A percentile compares a stretch with the other conserved stretches of the same genome.
Conservation (phyloP, 2,329 filamentous ascomycete species). For the Aspergillus intermedius region DNA sequence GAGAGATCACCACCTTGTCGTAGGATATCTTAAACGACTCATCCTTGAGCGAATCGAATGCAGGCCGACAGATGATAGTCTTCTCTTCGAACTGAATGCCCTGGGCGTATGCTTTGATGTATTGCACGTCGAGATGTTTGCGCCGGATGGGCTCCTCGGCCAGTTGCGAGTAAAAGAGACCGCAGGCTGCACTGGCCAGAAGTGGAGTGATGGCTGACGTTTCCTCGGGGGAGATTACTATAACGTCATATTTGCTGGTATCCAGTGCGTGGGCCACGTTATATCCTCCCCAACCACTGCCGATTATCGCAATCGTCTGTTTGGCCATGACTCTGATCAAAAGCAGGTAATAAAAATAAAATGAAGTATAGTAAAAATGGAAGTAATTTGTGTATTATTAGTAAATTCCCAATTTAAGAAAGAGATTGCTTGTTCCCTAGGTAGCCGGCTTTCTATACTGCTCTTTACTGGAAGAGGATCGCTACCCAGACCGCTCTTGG, state of each 20-base stretch:
- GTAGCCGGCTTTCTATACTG: too few species aligned
- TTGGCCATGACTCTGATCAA: background rate
- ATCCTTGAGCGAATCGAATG: background rate
- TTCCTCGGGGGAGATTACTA: background rate
- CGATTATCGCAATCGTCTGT: background rate
- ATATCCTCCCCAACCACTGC: background rate
- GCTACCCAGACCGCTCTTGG: too few species aligned
- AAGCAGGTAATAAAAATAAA: too few species aligned
- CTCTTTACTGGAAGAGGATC: too few species aligned
- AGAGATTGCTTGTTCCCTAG: too few species aligned
- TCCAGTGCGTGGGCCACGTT: background rate
- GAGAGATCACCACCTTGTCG: background rate
- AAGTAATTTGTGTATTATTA: too few species aligned
- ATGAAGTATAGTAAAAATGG: too few species aligned
- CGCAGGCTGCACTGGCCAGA: background rate
- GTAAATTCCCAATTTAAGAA: too few species aligned
- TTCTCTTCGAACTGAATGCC: background rate
- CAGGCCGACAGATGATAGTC: background rate
- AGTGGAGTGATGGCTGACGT: background rate
- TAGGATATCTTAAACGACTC: background rate
- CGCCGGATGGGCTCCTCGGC: background rate
- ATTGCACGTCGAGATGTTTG: background rate
- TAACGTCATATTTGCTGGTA: background rate
- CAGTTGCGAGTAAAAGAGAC: background rate
- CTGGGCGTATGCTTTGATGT: background rate